Conservation (phyloP, 371 early-diverging fungal genomes). For the Massospora cicadina region DNA sequence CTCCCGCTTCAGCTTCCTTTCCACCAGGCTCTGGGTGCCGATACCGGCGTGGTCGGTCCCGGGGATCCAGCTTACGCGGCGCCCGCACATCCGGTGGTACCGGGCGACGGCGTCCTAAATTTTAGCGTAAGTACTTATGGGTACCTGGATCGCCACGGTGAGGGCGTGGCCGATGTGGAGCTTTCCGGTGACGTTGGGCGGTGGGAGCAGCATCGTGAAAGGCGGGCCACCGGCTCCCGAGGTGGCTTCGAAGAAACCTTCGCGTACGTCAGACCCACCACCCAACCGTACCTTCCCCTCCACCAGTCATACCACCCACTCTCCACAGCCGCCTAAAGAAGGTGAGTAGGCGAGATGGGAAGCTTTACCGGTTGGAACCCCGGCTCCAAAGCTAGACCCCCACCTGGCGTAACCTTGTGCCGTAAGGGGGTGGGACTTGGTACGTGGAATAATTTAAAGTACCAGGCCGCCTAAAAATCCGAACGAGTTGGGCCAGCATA, state of each 20-base stretch:
- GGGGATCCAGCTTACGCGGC: slow-evolving; percentile 72
- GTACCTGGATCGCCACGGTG: slow-evolving; percentile 58
- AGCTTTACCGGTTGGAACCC: not conserved
- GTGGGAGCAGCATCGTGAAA: slow-evolving; percentile 76
- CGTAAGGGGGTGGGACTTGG: not conserved
- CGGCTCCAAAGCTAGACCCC: not conserved
- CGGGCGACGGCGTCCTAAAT: slow-evolving; percentile 67
- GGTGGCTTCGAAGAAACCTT: slow-evolving; percentile 14
- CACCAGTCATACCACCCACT: slow-evolving; percentile 56
- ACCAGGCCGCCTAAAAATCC: too few species aligned
- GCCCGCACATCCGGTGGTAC: slow-evolving; percentile 76
- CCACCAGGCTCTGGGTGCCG: slow-evolving; percentile 90
- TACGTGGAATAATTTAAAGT: not conserved
- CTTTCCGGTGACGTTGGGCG: slow-evolving; percentile 94
- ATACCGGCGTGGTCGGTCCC: slow-evolving; percentile 98
- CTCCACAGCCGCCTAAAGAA: slow-evolving; percentile 26
- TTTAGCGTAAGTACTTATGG: not conserved
- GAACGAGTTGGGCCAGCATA: too few species aligned
- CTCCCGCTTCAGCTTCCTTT: slow-evolving; percentile 57
- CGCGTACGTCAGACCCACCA: not conserved
- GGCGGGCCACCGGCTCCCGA: slow-evolving; percentile 11
- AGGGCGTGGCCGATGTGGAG: slow-evolving; percentile 94
- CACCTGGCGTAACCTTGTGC: not conserved
- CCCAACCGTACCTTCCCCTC: slow-evolving; percentile 29
- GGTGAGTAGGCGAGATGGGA: not conserved